Conservation (phyloP, 1,284 basidiomycete species). For the Tylopilus orsonianus region DNA sequence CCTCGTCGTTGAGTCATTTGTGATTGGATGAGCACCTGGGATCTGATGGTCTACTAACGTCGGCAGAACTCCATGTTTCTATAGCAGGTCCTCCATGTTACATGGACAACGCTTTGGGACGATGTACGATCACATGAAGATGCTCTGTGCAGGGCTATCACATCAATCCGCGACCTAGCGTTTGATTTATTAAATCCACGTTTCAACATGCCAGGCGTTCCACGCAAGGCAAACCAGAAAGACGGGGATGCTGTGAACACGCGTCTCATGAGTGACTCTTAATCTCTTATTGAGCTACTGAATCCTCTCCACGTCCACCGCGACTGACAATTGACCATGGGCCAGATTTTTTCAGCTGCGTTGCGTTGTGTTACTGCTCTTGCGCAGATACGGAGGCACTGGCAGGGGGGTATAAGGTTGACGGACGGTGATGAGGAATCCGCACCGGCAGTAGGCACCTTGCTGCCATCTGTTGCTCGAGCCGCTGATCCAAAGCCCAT, state of each 20-base stretch:
- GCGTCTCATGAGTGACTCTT: neutral
- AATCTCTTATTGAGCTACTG: neutral
- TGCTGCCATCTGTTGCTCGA: slow-evolving; percentile 1
- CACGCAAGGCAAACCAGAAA: slow-evolving; percentile 1
- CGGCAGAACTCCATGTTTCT: too few relatives aligned
- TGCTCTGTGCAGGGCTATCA: neutral
- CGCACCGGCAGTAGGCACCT: neutral
- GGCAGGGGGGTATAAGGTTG: slow-evolving; percentile 17
- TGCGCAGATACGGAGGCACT: neutral
- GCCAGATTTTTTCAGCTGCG: slow-evolving; percentile 13
- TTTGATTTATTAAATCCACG: slow-evolving; percentile 9
- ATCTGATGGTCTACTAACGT: neutral
- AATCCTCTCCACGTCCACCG: slow-evolving; percentile 8
- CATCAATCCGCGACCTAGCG: neutral
- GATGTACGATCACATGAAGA: neutral
- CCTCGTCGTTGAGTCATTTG: neutral
- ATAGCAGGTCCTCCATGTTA: too few relatives aligned
- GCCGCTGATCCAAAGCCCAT: slow-evolving; percentile 19
- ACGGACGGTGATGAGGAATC: slow-evolving; percentile 20
- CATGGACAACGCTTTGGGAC: neutral
- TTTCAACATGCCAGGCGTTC: slow-evolving; percentile 6
- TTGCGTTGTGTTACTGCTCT: slow-evolving; percentile 7
- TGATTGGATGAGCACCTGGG: neutral
- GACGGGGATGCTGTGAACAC: slow-evolving; percentile 9
- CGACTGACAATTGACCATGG: slow-evolving; percentile 14